phyloP scores from a whole-genome alignment of 148 eudicot genomes.

The Rhododendron kiyosumense region DNA sequence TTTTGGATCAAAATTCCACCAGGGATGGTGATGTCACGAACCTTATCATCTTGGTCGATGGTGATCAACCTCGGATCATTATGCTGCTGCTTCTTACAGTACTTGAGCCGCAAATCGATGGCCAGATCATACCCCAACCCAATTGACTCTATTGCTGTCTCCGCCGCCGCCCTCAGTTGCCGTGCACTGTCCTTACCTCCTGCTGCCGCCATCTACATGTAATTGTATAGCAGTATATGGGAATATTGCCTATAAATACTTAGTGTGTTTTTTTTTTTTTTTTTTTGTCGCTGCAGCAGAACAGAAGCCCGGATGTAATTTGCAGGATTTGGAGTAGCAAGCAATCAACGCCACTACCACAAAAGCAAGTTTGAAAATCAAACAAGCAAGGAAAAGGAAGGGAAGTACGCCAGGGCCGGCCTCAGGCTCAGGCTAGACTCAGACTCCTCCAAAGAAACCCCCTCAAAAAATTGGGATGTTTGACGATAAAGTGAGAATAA shows the following conservation, averaged over 20 bases:
- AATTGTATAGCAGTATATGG: not conserved
- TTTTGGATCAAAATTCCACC: constrained; percentile 42
- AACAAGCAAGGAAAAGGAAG: not conserved
- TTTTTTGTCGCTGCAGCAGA: not conserved
- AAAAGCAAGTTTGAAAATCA: not conserved
- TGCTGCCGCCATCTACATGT: not conserved
- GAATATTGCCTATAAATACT: not conserved
- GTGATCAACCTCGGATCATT: constrained; percentile 28
- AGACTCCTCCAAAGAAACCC: not conserved
- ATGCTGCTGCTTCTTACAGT: constrained; percentile 26
- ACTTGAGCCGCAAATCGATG: constrained; percentile 36
- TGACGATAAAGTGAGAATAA: not conserved
- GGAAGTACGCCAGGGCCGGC: not conserved
- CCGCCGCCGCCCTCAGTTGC: constrained; percentile 37
- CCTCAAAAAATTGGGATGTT: not conserved
- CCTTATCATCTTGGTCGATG: constrained; percentile 35
- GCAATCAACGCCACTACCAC: not conserved
- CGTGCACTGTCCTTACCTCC: constrained; percentile 17
- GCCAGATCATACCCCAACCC: constrained; percentile 42
- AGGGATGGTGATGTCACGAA: constrained; percentile 38
- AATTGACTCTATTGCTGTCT: constrained; percentile 33
- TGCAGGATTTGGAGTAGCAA: not conserved
- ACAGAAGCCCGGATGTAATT: not conserved
- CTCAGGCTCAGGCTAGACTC: not conserved
- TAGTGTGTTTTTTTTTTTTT: too few relatives aligned